Conservation (phyloP, 2,329 filamentous ascomycete genomes). For the Juglanconis oblonga region DNA sequence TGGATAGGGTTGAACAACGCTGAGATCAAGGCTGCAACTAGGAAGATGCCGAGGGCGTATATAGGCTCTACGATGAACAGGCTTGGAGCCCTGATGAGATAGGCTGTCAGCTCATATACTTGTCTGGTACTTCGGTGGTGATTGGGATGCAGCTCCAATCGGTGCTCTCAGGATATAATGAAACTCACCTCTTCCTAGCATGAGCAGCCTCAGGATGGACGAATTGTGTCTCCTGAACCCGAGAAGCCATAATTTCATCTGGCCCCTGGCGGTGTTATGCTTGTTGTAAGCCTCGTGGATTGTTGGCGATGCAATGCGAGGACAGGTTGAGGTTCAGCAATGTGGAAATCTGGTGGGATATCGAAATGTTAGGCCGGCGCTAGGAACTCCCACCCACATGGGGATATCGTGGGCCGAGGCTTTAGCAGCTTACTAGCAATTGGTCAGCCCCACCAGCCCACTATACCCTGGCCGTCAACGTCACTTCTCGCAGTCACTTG, state of each 20-base stretch:
- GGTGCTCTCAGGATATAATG: background rate
- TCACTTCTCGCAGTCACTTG: background rate
- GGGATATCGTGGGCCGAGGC: no score
- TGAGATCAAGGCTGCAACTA: constrained; percentile 70
- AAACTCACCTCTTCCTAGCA: constrained; percentile 48
- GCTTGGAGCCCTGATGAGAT: constrained; percentile 39
- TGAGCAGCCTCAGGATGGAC: constrained; percentile 48
- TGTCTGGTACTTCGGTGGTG: background rate
- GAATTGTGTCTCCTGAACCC: constrained; percentile 33
- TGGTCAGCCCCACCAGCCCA: background rate
- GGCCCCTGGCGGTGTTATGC: background rate
- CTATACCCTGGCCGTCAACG: constrained; percentile 3
- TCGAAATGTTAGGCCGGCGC: no score
- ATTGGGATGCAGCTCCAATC: background rate
- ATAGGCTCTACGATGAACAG: constrained; percentile 68
- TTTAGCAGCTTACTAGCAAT: background rate
- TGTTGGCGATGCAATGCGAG: background rate
- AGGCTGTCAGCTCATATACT: background rate
- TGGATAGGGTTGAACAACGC: constrained; percentile 87
- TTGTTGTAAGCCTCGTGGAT: background rate
- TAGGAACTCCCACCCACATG: no score
- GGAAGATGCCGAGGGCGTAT: constrained; percentile 76
- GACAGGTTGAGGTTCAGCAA: background rate
- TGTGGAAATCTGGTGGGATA: no score
- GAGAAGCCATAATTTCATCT: constrained; percentile 1